A percentile compares a stretch with the other conserved stretches of the same genome.
These are phyloP conservation scores for Piloderma croceum DNA, from an alignment of 768 basidiomycete species.

Conservation along the genomic window DNA sequence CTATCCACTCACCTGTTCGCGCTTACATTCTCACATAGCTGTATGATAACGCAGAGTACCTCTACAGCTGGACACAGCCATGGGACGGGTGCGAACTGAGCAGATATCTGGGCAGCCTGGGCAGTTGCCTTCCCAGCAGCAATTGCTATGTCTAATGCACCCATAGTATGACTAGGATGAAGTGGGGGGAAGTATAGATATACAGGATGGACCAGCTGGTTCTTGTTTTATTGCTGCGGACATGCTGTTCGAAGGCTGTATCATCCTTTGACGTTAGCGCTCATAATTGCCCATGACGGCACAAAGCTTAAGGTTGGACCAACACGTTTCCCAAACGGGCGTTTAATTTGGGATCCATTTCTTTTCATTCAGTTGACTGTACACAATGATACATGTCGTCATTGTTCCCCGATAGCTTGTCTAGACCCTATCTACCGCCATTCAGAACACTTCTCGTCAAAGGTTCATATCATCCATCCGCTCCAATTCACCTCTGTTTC, in stretches of 20 bases:
- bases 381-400: constrained; percentile 22
- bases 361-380: constrained; percentile 22
- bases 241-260: background rate
- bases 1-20: constrained; percentile 38
- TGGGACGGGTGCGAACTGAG: constrained; percentile 44
- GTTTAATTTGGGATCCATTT: background rate
- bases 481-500: constrained; percentile 62
- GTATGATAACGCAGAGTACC: constrained; percentile 37
- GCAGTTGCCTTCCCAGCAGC: background rate
- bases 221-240: background rate
- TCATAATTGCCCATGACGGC: background rate
- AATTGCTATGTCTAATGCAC: background rate
- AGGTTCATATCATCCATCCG: constrained; percentile 60
- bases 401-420: constrained; percentile 38
- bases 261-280: background rate
- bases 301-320: too few species aligned
- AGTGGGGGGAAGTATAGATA: background rate
- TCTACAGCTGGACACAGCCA: constrained; percentile 40
- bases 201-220: background rate
- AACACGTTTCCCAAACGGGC: too few species aligned
- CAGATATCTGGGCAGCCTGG: constrained; percentile 37
- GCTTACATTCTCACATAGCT: constrained; percentile 42
- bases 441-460: constrained; percentile 57
- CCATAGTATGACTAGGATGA: background rate
- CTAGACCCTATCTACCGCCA: constrained; percentile 43